A percentile compares a stretch with the other conserved stretches of the same genome.
phyloP scores from a whole-genome alignment of 2,329 filamentous ascomycete genomes.

The Metarhizium robertsii region DNA sequence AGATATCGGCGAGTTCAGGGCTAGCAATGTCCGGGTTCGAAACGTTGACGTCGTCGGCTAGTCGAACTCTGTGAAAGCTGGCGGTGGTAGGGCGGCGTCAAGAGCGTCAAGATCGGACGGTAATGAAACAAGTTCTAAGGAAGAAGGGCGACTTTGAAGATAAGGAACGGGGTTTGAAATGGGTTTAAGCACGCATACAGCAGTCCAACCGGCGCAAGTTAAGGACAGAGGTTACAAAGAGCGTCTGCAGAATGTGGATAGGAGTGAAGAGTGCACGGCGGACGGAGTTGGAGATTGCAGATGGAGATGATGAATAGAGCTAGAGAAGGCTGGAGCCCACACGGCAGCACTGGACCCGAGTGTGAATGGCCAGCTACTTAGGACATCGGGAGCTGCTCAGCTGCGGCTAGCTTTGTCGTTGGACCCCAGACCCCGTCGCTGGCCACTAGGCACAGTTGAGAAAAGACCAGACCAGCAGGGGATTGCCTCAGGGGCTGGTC shows the following conservation, averaged over 20 bases:
- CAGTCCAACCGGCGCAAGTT: neutral
- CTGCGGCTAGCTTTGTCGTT: too few relatives aligned
- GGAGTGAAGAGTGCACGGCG: neutral
- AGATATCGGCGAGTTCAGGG: neutral
- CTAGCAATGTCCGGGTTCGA: neutral
- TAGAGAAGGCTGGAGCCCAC: neutral
- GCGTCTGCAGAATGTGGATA: neutral
- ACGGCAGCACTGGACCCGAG: too few relatives aligned
- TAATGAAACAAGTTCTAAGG: neutral
- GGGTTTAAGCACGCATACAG: neutral
- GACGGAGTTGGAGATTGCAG: neutral
- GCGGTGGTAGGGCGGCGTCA: neutral
- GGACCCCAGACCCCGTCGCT: too few relatives aligned
- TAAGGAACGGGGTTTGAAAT: neutral
- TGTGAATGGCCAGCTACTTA: too few relatives aligned
- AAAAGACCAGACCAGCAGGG: too few relatives aligned
- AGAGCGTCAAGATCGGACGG: neutral
- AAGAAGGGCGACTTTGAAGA: neutral
- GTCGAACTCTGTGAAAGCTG: neutral
- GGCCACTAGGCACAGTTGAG: too few relatives aligned
- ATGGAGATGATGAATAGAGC: neutral
- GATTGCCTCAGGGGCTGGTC: too few relatives aligned
- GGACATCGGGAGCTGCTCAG: too few relatives aligned
- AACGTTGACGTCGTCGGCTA: neutral
- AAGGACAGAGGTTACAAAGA: neutral